Evolutionary conservation across 2,329 filamentous ascomycete species (phyloP).

Genomic region (Cercospora berteroae): DNA sequence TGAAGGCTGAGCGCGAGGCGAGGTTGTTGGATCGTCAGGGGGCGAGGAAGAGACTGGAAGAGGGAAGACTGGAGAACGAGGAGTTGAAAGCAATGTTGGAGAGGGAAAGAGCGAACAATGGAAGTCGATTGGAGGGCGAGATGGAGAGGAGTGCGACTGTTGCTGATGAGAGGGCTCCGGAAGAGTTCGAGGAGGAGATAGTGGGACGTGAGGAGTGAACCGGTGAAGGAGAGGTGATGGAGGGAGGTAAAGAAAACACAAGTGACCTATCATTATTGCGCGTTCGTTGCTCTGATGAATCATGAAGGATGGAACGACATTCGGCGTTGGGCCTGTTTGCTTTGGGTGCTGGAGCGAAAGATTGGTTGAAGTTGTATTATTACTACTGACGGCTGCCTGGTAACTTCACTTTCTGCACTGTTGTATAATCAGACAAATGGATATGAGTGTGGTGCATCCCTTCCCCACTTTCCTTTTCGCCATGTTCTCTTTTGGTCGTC

Average conservation of each 20-base stretch:
- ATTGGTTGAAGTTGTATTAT: neutral
- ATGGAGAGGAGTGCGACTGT: neutral
- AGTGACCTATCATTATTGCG: neutral
- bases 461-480: neutral
- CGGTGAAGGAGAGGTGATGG: neutral
- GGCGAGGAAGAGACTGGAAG: constrained; percentile 74
- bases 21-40: constrained; percentile 79
- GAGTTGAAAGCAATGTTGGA: constrained; percentile 66
- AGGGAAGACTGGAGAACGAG: constrained; percentile 71
- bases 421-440: neutral
- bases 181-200: neutral
- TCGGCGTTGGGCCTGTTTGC: neutral
- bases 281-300: neutral
- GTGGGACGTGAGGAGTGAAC: neutral
- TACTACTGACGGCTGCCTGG: neutral
- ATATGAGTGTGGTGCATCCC: neutral
- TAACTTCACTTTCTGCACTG: neutral
- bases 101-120: constrained; percentile 38
- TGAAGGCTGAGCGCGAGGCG: constrained; percentile 87
- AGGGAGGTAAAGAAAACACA: neutral
- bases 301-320: neutral
- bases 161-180: neutral
- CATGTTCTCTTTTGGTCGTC: neutral
- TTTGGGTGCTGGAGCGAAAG: neutral
- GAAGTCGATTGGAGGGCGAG: neutral